A percentile compares a stretch with the other conserved stretches of the same genome.
Conservation (phyloP, 768 basidiomycete species). For the Zangia roseola region DNA sequence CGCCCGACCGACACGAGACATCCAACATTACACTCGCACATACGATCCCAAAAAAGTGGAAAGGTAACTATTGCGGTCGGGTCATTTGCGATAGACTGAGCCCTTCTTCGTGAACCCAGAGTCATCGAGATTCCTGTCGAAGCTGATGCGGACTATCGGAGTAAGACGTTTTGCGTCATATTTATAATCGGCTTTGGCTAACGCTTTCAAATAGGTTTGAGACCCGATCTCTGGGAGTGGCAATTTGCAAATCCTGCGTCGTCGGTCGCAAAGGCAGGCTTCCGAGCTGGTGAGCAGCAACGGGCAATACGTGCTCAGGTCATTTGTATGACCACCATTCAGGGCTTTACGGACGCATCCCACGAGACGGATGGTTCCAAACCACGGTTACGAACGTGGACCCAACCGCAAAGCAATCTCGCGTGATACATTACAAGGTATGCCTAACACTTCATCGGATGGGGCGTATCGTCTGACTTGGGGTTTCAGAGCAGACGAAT, state of each 20-base stretch:
- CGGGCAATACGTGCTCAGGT: background rate
- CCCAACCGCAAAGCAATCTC: slow-evolving; percentile 75
- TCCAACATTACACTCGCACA: slow-evolving; percentile 69
- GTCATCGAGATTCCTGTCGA: slow-evolving; percentile 58
- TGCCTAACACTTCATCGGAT: slow-evolving; percentile 14
- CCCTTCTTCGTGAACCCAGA: slow-evolving; percentile 32
- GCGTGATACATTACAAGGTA: slow-evolving; percentile 67
- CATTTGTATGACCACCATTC: slow-evolving; percentile 6
- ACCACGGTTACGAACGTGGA: slow-evolving; percentile 80
- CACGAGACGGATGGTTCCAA: slow-evolving; percentile 54
- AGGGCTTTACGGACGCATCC: slow-evolving; percentile 62
- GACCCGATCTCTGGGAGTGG: slow-evolving; percentile 53
- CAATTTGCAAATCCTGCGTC: slow-evolving; percentile 60
- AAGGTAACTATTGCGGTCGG: slow-evolving; percentile 40
- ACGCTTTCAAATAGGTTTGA: slow-evolving; percentile 27
- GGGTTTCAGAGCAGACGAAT: slow-evolving; percentile 59
- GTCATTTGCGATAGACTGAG: background rate
- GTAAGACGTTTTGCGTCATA: slow-evolving; percentile 34
- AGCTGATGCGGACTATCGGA: slow-evolving; percentile 61
- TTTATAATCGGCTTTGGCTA: background rate
- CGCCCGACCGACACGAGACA: slow-evolving; percentile 40
- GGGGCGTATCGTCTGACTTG: background rate
- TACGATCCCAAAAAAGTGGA: slow-evolving; percentile 52
- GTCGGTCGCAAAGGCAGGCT: slow-evolving; percentile 50
- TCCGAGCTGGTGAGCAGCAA: slow-evolving; percentile 43